Conservation (phyloP, 2,329 filamentous ascomycete genomes). For the Diaporthe sp. region DNA sequence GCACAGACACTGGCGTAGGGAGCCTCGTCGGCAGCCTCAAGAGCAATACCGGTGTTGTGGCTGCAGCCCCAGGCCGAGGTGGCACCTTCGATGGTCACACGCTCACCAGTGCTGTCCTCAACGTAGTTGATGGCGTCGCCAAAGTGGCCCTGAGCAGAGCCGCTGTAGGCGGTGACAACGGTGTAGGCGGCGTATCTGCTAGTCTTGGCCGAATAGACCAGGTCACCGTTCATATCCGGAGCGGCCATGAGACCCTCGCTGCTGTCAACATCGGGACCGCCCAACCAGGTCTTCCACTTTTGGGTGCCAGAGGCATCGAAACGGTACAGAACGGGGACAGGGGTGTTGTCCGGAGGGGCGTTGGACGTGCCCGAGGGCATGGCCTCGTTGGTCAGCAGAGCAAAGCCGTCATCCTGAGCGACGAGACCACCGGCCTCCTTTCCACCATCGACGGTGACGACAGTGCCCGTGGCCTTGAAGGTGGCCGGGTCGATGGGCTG, state of each 20-base stretch:
- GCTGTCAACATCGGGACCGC: conserved; percentile 67
- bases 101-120: conserved; percentile 61
- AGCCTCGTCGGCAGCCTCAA: conserved; percentile 70
- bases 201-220: conserved; percentile 70
- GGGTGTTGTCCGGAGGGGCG: conserved; percentile 61
- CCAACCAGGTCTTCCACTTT: conserved; percentile 71
- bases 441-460: conserved; percentile 65
- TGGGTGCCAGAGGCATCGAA: conserved; percentile 65
- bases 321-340: conserved; percentile 71
- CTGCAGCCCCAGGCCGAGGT: conserved; percentile 72
- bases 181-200: conserved; percentile 74
- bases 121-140: conserved; percentile 65
- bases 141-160: conserved; percentile 67
- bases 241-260: conserved; percentile 59
- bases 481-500: conserved; percentile 68
- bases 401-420: conserved; percentile 74
- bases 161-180: conserved; percentile 71
- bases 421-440: conserved; percentile 74
- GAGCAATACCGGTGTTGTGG: conserved; percentile 75
- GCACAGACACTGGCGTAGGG: conserved; percentile 73
- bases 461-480: conserved; percentile 66
- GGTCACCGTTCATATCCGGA: conserved; percentile 73
- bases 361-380: conserved; percentile 64
- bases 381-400: conserved; percentile 71
- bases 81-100: conserved; percentile 66